phyloP scores from a whole-genome alignment of 2,329 filamentous ascomycete species.

The Bisporella sp. region DNA sequence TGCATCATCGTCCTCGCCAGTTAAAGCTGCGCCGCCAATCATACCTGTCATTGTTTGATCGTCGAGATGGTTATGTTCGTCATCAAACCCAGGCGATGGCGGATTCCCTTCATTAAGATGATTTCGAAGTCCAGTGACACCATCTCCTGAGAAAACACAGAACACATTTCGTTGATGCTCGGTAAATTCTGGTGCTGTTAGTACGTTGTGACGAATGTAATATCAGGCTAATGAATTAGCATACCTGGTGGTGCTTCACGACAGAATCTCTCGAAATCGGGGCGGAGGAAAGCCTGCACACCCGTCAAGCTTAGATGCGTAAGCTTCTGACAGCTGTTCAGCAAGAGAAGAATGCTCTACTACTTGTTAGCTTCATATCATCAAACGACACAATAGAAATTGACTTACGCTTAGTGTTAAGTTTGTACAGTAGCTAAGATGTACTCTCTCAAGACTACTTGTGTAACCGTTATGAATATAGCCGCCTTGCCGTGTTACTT shows the following conservation, averaged over 20 bases:
- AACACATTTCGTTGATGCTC: slow-evolving; percentile 93
- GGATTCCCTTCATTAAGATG: slow-evolving; percentile 72
- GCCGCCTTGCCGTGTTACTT: not conserved
- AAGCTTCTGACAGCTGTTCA: slow-evolving; percentile 86
- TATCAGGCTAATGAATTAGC: slow-evolving; percentile 11
- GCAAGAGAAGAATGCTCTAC: slow-evolving; percentile 80
- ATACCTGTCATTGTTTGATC: slow-evolving; percentile 29
- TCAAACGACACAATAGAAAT: no score
- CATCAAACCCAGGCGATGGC: slow-evolving; percentile 45
- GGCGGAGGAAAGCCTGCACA: slow-evolving; percentile 80
- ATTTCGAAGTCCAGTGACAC: slow-evolving; percentile 69
- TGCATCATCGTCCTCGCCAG: slow-evolving; percentile 12
- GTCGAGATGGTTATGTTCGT: slow-evolving; percentile 85
- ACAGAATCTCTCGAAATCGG: slow-evolving; percentile 80
- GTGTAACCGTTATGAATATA: not conserved
- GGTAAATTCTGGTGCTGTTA: slow-evolving; percentile 65
- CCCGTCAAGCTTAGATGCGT: slow-evolving; percentile 94
- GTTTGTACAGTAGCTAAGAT: slow-evolving; percentile 89
- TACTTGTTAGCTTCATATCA: slow-evolving; percentile 23
- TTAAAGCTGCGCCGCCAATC: slow-evolving; percentile 12
- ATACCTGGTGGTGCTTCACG: slow-evolving; percentile 71
- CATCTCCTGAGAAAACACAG: slow-evolving; percentile 90
- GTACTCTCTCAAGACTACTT: slow-evolving; percentile 71
- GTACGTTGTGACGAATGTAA: not conserved
- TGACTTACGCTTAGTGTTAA: slow-evolving; percentile 68